These are phyloP conservation scores for Termitomyces sp. DNA, from an alignment of 768 basidiomycete species.

Conservation along the genomic window DNA sequence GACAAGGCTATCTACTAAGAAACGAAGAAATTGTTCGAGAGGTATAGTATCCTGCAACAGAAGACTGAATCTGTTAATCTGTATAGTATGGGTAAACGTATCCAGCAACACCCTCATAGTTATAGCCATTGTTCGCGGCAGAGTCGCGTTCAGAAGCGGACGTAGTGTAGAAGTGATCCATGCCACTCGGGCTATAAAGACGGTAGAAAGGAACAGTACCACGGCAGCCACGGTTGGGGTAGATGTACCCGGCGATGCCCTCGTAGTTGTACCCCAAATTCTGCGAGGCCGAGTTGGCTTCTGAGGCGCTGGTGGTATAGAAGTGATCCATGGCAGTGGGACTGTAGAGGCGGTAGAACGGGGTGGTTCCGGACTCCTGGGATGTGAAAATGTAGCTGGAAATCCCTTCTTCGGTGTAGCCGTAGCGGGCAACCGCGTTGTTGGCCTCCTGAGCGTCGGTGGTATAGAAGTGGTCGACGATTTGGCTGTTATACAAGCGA, in stretches of 20 bases:
- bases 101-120: slow-evolving; percentile 9
- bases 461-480: slow-evolving; percentile 16
- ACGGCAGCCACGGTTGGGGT: slow-evolving; percentile 2
- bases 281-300: slow-evolving; percentile 8
- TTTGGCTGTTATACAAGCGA: not conserved
- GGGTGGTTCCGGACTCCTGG: slow-evolving; percentile 9
- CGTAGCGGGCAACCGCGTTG: not conserved
- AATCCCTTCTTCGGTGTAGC: slow-evolving; percentile 8
- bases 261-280: slow-evolving; percentile 13
- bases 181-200: slow-evolving; percentile 10
- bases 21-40: not conserved
- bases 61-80: not conserved
- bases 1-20: not conserved
- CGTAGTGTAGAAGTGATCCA: slow-evolving; percentile 22
- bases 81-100: slow-evolving; percentile 4
- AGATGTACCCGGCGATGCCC: slow-evolving; percentile 18
- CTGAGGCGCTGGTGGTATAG: slow-evolving; percentile 17
- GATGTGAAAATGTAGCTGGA: slow-evolving; percentile 11
- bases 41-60: not conserved
- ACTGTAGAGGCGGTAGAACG: slow-evolving; percentile 20
- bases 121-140: not conserved
- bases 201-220: slow-evolving; percentile 16
- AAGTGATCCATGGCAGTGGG: slow-evolving; percentile 14
- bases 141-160: slow-evolving; percentile 8
- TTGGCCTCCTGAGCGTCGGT: slow-evolving; percentile 5